phyloP scores from a whole-genome alignment of 2,329 filamentous ascomycete species.

The Cladosporium sphaerospermum region DNA sequence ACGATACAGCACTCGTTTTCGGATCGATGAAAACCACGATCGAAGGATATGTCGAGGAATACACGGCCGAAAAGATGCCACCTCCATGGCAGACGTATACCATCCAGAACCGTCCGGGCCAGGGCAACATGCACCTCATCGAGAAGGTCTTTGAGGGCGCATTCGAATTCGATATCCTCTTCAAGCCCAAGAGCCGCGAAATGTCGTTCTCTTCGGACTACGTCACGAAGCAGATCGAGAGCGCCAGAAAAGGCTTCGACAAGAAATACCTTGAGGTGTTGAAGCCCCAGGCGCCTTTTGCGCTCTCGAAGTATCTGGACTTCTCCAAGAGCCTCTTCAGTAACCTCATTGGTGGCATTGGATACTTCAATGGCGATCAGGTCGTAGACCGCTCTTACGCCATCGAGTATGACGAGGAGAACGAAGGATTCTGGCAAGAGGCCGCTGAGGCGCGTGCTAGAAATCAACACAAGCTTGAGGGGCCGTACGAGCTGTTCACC shows the following conservation, averaged over 20 bases:
- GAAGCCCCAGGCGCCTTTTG: conserved; percentile 69
- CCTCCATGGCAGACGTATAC: conserved; percentile 83
- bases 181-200: conserved; percentile 64
- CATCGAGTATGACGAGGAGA: conserved; percentile 89
- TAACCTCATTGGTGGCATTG: conserved; percentile 87
- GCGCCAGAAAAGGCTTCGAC: conserved; percentile 61
- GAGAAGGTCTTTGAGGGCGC: conserved; percentile 86
- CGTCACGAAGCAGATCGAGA: conserved; percentile 63
- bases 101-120: conserved; percentile 59
- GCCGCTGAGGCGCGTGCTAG: conserved; percentile 70
- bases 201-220: conserved; percentile 43
- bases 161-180: conserved; percentile 90
- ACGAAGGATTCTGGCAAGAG: conserved; percentile 93
- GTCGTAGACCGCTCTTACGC: conserved; percentile 86
- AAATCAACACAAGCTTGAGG: conserved; percentile 64
- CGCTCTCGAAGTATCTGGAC: conserved; percentile 58
- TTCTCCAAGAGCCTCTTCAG: conserved; percentile 91
- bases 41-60: conserved; percentile 52
- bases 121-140: conserved; percentile 77
- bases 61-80: conserved; percentile 61
- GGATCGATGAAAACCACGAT: conserved; percentile 58
- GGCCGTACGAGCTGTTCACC: conserved; percentile 83
- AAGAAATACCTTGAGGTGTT: conserved; percentile 69
- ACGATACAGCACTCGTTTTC: conserved; percentile 52
- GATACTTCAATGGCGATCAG: conserved; percentile 87